Conservation (phyloP, 371 early-diverging fungal species). For the Dinochytrium kinnereticum region DNA sequence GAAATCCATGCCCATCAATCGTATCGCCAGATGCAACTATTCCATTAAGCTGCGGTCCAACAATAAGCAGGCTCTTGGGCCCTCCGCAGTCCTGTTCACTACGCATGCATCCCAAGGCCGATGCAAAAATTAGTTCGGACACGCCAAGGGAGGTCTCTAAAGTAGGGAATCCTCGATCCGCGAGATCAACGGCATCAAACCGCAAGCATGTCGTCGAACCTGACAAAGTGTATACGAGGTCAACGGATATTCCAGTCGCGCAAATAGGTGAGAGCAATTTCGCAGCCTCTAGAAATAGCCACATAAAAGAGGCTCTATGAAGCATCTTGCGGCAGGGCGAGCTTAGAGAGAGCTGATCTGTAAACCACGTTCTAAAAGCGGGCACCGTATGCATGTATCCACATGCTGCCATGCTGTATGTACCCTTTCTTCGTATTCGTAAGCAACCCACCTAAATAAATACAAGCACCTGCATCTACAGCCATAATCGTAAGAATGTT, state of each 20-base stretch:
- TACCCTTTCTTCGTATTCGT: conserved; percentile 17
- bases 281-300: conserved; percentile 26
- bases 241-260: conserved; percentile 20
- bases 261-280: conserved; percentile 32
- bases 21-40: conserved; percentile 34
- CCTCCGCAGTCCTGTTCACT: conserved; percentile 27
- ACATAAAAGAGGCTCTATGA: conserved; percentile 21
- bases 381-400: conserved; percentile 33
- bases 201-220: background rate
- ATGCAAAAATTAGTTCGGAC: conserved; percentile 38
- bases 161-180: conserved; percentile 33
- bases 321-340: conserved; percentile 31
- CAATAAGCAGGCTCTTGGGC: background rate
- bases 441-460: conserved; percentile 19
- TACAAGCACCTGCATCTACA: conserved; percentile 19
- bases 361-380: conserved; percentile 20
- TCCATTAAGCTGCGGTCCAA: conserved; percentile 35
- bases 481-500: conserved; percentile 31
- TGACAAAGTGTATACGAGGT: background rate
- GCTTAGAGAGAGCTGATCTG: conserved; percentile 35
- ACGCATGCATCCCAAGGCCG: conserved; percentile 36
- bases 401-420: conserved; percentile 25
- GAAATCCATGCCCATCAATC: conserved; percentile 40
- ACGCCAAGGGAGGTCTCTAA: conserved; percentile 31
- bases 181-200: background rate